A percentile compares a stretch with the other conserved stretches of the same genome.
phyloP scores from a whole-genome alignment of 441 rosid genomes.

The Gossypium davidsonii region DNA sequence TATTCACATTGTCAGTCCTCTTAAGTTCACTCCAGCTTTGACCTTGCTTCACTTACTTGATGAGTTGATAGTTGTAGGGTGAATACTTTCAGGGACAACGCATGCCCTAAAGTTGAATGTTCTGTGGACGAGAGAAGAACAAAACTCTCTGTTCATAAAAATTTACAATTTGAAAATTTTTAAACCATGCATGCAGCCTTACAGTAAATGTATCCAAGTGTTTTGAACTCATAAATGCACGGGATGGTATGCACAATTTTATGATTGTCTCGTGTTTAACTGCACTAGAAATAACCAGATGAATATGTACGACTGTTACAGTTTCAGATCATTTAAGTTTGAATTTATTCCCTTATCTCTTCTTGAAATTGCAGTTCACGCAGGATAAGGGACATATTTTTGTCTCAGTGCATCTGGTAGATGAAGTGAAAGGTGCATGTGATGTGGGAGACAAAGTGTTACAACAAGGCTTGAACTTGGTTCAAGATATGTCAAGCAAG shows the following conservation, averaged over 20 bases:
- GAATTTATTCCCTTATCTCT: not conserved
- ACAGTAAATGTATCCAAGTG: not conserved
- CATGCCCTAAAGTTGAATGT: no score
- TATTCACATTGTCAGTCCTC: not conserved
- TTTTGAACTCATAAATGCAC: not conserved
- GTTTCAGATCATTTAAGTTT: not conserved
- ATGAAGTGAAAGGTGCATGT: constrained; percentile 45
- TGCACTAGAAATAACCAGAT: not conserved
- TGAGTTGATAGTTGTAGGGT: no score
- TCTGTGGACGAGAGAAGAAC: not conserved
- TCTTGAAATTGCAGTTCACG: constrained; percentile 60
- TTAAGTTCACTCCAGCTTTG: not conserved
- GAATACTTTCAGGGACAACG: no score
- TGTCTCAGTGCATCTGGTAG: constrained; percentile 75
- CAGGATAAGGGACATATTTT: constrained; percentile 76
- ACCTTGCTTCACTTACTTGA: not conserved
- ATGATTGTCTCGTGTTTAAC: not conserved
- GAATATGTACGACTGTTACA: not conserved
- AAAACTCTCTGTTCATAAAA: not conserved
- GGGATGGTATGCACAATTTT: not conserved
- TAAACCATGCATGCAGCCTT: not conserved
- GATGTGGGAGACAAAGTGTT: constrained; percentile 49
- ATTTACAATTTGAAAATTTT: not conserved
- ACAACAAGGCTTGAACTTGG: constrained; percentile 42
- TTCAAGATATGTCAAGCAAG: constrained; percentile 32